These are phyloP conservation scores for Fusarium torulosum DNA, from an alignment of 2,329 filamentous ascomycete genomes.

Conservation along the genomic window DNA sequence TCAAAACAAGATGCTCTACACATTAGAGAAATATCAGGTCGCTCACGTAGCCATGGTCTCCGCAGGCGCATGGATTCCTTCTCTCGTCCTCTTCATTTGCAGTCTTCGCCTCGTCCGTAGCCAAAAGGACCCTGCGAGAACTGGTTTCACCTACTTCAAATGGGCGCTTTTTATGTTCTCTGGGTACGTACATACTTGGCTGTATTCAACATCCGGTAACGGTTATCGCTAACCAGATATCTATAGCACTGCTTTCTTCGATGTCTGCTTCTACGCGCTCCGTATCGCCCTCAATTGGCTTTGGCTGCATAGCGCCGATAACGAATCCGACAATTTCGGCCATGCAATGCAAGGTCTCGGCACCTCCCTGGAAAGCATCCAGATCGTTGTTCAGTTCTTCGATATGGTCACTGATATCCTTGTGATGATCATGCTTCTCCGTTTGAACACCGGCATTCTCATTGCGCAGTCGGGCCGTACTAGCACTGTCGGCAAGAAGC, in stretches of 20 bases:
- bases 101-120: conserved; percentile 41
- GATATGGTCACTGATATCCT: conserved; percentile 36
- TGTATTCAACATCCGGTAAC: no score
- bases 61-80: conserved; percentile 27
- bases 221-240: no score
- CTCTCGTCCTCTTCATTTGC: conserved; percentile 40
- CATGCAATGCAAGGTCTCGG: no score
- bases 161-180: conserved; percentile 42
- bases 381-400: conserved; percentile 3
- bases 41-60: conserved; percentile 32
- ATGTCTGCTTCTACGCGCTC: no score
- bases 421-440: conserved; percentile 44
- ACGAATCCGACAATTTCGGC: no score
- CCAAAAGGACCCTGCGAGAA: conserved; percentile 43
- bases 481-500: conserved; percentile 17
- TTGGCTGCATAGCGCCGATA: no score
- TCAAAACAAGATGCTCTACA: not conserved
- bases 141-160: conserved; percentile 45
- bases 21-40: conserved; percentile 16
- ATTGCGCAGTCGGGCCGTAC: conserved; percentile 25
- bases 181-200: conserved; percentile 35
- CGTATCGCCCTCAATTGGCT: no score
- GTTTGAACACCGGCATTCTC: conserved; percentile 40
- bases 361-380: not conserved
- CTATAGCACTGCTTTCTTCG: no score